phyloP scores from a whole-genome alignment of 805 yeast species.

The Metschnikowia baotianmanensis region DNA sequence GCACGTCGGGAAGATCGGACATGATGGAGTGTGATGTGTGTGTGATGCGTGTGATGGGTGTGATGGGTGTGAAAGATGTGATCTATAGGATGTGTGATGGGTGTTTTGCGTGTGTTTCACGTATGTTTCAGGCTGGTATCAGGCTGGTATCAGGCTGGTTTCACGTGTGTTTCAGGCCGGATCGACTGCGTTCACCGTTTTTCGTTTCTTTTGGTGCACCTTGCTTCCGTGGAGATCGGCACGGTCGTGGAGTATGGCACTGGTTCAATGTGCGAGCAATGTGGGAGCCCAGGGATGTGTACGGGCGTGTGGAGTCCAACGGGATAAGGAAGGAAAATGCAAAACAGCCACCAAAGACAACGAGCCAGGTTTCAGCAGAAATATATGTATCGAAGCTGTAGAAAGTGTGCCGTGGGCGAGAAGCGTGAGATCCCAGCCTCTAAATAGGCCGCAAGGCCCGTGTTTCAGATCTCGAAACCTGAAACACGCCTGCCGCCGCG shows the following conservation, averaged over 20 bases:
- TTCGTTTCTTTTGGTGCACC: no score
- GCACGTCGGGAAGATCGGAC: conserved; percentile 17
- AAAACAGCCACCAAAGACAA: neutral
- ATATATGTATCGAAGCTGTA: no score
- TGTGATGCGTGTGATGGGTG: neutral
- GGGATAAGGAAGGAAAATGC: neutral
- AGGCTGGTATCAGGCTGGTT: no score
- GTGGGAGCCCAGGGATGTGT: no score
- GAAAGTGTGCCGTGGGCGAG: conserved; percentile 1
- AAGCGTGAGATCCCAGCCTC: conserved; percentile 9
- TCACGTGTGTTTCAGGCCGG: no score
- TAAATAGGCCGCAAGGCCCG: conserved; percentile 14
- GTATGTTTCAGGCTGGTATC: neutral
- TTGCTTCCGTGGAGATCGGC: no score
- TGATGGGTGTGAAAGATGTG: neutral
- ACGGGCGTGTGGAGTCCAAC: no score
- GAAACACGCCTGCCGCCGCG: conserved; percentile 17
- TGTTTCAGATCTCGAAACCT: conserved; percentile 17
- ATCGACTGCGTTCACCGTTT: no score
- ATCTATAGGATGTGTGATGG: no score
- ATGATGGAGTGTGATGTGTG: conserved; percentile 1
- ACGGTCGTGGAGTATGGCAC: no score
- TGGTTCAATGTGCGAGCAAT: no score
- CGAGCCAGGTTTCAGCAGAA: no score
- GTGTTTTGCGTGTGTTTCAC: neutral